These are phyloP conservation scores for Yamadazyma takamatsuzukensis DNA, from an alignment of 805 yeast species.

Conservation along the genomic window DNA sequence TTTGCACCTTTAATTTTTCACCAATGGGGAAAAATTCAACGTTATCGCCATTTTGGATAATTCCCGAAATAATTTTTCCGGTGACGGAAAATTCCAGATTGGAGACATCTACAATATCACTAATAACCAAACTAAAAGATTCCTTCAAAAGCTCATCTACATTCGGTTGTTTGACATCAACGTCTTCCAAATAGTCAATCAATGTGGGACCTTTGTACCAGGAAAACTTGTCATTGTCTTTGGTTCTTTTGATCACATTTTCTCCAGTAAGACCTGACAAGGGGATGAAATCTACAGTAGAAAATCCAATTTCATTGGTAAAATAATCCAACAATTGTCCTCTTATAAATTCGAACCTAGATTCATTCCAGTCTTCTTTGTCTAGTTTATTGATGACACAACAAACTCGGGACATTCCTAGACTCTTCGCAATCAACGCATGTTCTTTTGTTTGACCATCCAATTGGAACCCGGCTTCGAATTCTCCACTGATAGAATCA, in stretches of 20 bases:
- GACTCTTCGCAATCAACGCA: conserved; percentile 58
- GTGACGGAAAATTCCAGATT: conserved; percentile 48
- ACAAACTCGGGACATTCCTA: conserved; percentile 61
- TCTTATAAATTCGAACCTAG: conserved; percentile 49
- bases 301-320: conserved; percentile 51
- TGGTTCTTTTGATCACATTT: conserved; percentile 51
- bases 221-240: conserved; percentile 23
- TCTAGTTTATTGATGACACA: conserved; percentile 74
- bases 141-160: conserved; percentile 22
- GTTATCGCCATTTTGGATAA: conserved; percentile 67
- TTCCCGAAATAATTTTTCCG: conserved; percentile 70
- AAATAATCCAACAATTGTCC: conserved; percentile 49
- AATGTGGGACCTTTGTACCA: conserved; percentile 51
- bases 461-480: conserved; percentile 62
- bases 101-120: conserved; percentile 54
- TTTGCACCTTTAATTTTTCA: conserved; percentile 40
- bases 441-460: conserved; percentile 82
- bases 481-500: conserved; percentile 62
- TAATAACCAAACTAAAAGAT: conserved; percentile 56
- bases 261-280: conserved; percentile 67
- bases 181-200: conserved; percentile 36
- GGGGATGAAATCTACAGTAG: conserved; percentile 54
- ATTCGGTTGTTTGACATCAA: conserved; percentile 15
- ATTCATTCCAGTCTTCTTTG: conserved; percentile 52
- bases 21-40: conserved; percentile 54